Percentiles rank a stretch among this genome's conserved stretches.
phyloP scores from a whole-genome alignment of 1,284 basidiomycete species.

The Peniophora sp. region DNA sequence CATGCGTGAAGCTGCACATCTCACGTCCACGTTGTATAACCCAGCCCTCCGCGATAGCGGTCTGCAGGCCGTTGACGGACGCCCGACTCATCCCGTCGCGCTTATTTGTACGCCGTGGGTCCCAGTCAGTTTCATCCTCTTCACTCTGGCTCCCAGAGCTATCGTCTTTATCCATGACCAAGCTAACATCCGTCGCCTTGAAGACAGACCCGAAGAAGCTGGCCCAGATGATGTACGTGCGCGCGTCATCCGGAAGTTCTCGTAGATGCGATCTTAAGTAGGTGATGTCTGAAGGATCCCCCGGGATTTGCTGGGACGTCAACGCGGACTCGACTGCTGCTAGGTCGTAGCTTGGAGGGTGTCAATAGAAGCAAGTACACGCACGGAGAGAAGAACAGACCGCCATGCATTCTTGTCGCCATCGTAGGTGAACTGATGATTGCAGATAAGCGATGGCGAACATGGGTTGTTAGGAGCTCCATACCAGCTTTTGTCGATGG shows the following conservation, averaged over 20 bases:
- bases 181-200: slow-evolving; percentile 60
- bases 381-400: slow-evolving; percentile 27
- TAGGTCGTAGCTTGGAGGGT: slow-evolving; percentile 42
- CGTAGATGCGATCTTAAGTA: slow-evolving; percentile 52
- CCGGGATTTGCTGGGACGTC: slow-evolving; percentile 36
- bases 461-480: slow-evolving; percentile 2
- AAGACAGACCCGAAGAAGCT: slow-evolving; percentile 66
- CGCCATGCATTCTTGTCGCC: slow-evolving; percentile 57
- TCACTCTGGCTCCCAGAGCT: slow-evolving; percentile 42
- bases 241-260: slow-evolving; percentile 55
- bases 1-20: slow-evolving; percentile 68
- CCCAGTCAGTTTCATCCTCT: slow-evolving; percentile 30
- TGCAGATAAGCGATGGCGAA: not conserved
- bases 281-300: slow-evolving; percentile 53
- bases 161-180: slow-evolving; percentile 67
- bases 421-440: slow-evolving; percentile 16
- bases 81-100: slow-evolving; percentile 33
- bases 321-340: slow-evolving; percentile 44
- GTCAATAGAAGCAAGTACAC: not conserved
- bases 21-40: slow-evolving; percentile 61
- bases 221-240: slow-evolving; percentile 61
- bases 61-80: slow-evolving; percentile 60
- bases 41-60: slow-evolving; percentile 63
- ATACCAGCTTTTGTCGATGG: slow-evolving; percentile 33
- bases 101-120: not conserved